Percentiles rank a stretch among this genome's conserved stretches.
Conservation (phyloP, 306 rosid genomes). For the Crataegus laevigata region DNA sequence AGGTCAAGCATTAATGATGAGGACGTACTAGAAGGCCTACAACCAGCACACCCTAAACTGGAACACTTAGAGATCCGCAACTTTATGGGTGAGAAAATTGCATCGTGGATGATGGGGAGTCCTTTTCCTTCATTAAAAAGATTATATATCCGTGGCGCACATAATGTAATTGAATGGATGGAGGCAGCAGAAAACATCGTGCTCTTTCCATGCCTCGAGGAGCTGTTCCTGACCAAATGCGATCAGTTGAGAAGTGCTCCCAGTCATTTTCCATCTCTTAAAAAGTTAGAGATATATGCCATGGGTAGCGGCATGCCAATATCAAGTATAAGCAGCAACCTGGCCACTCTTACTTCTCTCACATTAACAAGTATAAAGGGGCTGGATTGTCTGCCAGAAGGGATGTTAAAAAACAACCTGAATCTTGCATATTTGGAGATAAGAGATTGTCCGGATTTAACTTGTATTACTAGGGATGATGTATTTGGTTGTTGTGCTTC, state of each 20-base stretch:
- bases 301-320: no score
- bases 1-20: background rate
- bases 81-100: background rate
- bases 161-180: background rate
- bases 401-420: background rate
- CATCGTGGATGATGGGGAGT: background rate
- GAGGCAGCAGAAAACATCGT: background rate
- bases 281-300: background rate
- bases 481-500: background rate
- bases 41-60: background rate
- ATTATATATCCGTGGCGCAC: background rate
- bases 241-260: background rate
- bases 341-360: background rate
- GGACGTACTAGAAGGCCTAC: background rate
- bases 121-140: background rate
- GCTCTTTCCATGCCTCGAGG: background rate
- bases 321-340: background rate
- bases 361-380: fast-evolving
- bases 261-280: background rate
- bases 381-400: background rate
- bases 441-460: fast-evolving
- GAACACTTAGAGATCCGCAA: background rate
- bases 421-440: background rate
- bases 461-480: background rate
- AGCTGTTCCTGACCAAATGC: fast-evolving